Evolutionary conservation across 495 filamentous ascomycete species (phyloP).

Genomic region (Chaetomium tenue): DNA sequence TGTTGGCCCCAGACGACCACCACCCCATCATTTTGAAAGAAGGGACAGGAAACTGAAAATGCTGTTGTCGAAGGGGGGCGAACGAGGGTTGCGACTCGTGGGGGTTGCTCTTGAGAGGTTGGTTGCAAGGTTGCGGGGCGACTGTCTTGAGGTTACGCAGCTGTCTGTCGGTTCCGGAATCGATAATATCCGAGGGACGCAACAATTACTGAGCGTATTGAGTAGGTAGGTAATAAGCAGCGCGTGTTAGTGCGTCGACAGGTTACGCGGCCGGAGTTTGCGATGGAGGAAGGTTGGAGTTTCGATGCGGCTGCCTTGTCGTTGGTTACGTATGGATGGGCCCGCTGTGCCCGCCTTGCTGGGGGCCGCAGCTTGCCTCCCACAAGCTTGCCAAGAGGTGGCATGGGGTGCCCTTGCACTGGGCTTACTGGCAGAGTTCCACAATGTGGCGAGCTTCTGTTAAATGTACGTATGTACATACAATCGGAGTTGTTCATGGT

Average conservation of each 20-base stretch:
- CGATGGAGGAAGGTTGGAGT: constrained; percentile 18
- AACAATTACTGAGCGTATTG: neutral
- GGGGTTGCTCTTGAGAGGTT: neutral
- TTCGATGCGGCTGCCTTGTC: constrained; percentile 24
- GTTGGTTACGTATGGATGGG: constrained; percentile 36
- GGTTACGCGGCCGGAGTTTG: constrained; percentile 14
- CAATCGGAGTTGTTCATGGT: too few relatives aligned
- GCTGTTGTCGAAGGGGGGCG: constrained; percentile 1
- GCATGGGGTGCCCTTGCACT: neutral
- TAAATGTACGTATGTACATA: too few relatives aligned
- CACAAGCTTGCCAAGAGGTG: constrained; percentile 18
- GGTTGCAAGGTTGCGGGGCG: neutral
- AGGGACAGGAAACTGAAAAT: too few relatives aligned
- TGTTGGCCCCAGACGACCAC: constrained; percentile 75
- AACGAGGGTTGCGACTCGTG: neutral
- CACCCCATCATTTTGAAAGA: constrained; percentile 71
- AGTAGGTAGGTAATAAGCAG: neutral
- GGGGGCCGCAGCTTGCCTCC: constrained; percentile 21
- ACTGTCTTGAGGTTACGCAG: too few relatives aligned
- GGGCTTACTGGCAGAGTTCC: neutral
- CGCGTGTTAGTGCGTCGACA: neutral
- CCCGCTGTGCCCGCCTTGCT: neutral
- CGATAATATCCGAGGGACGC: neutral
- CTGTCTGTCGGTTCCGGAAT: neutral
- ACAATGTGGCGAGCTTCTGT: too few relatives aligned